These are phyloP conservation scores for Olyra latifolia DNA, from an alignment of 176 grass and related monocot genomes.

Conservation along the genomic window DNA sequence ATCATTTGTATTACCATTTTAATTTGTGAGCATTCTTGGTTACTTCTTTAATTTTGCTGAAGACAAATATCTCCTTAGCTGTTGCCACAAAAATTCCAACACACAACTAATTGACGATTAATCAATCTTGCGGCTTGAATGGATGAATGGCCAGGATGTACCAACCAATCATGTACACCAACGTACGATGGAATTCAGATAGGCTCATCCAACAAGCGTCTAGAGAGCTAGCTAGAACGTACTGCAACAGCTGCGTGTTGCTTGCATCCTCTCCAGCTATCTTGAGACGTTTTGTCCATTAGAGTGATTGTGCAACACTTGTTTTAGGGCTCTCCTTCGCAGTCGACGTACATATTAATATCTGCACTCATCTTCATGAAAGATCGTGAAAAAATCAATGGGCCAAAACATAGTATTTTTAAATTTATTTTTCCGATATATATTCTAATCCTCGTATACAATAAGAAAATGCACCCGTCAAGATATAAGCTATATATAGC, in stretches of 20 bases:
- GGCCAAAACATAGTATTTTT: not conserved
- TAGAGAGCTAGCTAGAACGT: slow-evolving; percentile 28
- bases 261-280: slow-evolving; percentile 28
- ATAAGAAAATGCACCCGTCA: not conserved
- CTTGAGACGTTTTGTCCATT: slow-evolving; percentile 13
- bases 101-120: not conserved
- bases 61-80: slow-evolving; percentile 4
- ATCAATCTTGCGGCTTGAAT: not conserved
- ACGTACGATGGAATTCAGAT: slow-evolving; percentile 26
- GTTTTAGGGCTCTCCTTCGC: slow-evolving; percentile 36
- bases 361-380: not conserved
- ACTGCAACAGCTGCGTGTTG: slow-evolving; percentile 25
- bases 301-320: slow-evolving; percentile 4
- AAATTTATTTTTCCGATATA: not conserved
- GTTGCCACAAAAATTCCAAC: slow-evolving; percentile 36
- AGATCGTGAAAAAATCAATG: not conserved
- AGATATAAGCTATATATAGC: not conserved
- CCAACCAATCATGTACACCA: slow-evolving; percentile 24
- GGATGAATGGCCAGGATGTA: slow-evolving; percentile 23
- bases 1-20: not conserved
- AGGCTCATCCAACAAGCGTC: slow-evolving; percentile 23
- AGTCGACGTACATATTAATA: not conserved
- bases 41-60: not conserved
- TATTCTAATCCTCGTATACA: not conserved
- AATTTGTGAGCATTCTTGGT: not conserved